Conservation (phyloP, 2,329 filamentous ascomycete species). For the Lachnellula hyalina region DNA sequence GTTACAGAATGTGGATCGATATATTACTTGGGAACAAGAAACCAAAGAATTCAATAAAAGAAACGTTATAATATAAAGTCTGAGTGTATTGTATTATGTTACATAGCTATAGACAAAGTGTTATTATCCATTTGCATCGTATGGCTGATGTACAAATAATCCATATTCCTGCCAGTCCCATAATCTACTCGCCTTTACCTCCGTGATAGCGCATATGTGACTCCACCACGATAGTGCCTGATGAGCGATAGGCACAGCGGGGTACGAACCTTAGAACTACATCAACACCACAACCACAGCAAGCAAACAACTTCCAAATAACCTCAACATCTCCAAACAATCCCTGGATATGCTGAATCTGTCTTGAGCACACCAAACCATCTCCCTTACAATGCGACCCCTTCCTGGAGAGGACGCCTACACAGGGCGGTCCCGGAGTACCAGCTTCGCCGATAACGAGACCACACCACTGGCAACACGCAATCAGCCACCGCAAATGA, state of each 20-base stretch:
- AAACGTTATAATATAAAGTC: too few relatives aligned
- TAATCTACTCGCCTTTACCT: too few relatives aligned
- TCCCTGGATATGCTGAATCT: slow-evolving; percentile 2
- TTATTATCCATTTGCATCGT: too few relatives aligned
- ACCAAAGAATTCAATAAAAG: background rate
- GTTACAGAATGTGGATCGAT: background rate
- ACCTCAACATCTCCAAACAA: background rate
- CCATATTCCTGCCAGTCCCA: too few relatives aligned
- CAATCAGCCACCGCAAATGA: slow-evolving; percentile 41
- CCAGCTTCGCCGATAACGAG: slow-evolving; percentile 34
- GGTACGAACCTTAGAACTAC: background rate
- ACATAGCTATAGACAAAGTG: too few relatives aligned
- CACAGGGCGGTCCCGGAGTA: slow-evolving; percentile 35
- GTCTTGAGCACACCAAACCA: slow-evolving; percentile 9
- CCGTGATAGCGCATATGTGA: too few relatives aligned
- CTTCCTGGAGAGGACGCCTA: slow-evolving; percentile 41
- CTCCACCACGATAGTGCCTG: background rate
- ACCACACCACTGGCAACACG: slow-evolving; percentile 31
- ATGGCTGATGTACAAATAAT: too few relatives aligned
- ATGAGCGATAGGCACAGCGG: slow-evolving; percentile 1
- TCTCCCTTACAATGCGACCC: slow-evolving; percentile 37
- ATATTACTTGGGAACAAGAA: background rate
- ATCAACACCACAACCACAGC: too few relatives aligned
- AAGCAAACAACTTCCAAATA: slow-evolving; percentile 6
- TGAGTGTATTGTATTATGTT: too few relatives aligned